Conservation (phyloP, 2,329 filamentous ascomycete genomes). For the Fusarium xylarioides region DNA sequence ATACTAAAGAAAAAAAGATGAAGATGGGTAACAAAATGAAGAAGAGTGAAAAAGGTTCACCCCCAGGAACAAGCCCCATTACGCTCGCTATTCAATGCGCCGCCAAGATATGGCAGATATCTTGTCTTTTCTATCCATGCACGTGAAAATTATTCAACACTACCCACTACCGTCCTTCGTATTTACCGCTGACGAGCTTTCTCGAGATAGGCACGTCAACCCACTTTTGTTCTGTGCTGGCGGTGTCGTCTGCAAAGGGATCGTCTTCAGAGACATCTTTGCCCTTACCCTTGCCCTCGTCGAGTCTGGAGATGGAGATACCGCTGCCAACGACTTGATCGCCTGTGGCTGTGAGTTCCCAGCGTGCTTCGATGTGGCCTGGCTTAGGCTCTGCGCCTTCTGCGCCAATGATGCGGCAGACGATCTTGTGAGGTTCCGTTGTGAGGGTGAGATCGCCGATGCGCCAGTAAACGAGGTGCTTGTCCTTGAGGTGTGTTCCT, state of each 20-base stretch:
- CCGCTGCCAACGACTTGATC: constrained; percentile 62
- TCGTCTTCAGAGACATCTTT: constrained; percentile 64
- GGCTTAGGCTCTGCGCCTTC: constrained; percentile 75
- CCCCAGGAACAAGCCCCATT: constrained; percentile 29
- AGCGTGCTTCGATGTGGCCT: constrained; percentile 83
- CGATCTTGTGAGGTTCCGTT: constrained; percentile 75
- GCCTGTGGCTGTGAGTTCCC: constrained; percentile 67
- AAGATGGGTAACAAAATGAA: constrained; percentile 20
- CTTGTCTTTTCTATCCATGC: constrained; percentile 38
- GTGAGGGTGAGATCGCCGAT: constrained; percentile 77
- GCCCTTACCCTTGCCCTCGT: constrained; percentile 61
- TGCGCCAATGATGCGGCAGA: constrained; percentile 80
- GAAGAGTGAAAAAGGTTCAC: constrained; percentile 33
- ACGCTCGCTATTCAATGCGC: constrained; percentile 46
- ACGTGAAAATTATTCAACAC: constrained; percentile 11
- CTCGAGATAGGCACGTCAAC: constrained; percentile 70
- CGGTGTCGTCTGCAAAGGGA: constrained; percentile 71
- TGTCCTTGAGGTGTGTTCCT: constrained; percentile 82
- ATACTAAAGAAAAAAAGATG: neutral
- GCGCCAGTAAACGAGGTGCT: constrained; percentile 82
- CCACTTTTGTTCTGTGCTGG: constrained; percentile 61
- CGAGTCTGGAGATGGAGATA: constrained; percentile 70
- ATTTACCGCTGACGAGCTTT: constrained; percentile 80
- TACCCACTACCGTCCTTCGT: constrained; percentile 62
- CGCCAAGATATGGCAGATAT: constrained; percentile 41